Conservation (phyloP, 1,139 yeast species). For the Schwanniomyces etchellsii region DNA sequence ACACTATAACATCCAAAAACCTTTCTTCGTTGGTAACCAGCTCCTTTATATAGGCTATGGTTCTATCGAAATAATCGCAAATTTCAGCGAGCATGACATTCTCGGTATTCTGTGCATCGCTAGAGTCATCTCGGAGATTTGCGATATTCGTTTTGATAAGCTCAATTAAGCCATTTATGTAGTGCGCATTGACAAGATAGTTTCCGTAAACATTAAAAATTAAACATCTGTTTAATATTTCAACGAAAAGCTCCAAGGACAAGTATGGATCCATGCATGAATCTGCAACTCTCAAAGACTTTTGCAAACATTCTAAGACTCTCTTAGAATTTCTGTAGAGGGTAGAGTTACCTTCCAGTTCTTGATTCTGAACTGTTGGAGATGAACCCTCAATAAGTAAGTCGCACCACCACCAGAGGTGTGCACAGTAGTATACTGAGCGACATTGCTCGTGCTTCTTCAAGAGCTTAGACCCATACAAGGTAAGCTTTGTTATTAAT, state of each 20-base stretch:
- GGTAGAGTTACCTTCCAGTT: conserved; percentile 8
- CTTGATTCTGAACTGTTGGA: conserved; percentile 15
- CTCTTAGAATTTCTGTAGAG: conserved; percentile 36
- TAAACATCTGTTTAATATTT: conserved; percentile 78
- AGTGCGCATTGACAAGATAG: conserved; percentile 60
- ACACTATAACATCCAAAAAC: not conserved
- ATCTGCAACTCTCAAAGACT: conserved; percentile 85
- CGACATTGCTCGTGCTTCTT: conserved; percentile 95
- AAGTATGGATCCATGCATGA: conserved; percentile 84
- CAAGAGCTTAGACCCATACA: conserved; percentile 82
- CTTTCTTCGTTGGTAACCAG: not conserved
- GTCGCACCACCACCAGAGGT: conserved; percentile 91
- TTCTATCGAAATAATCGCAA: conserved; percentile 50
- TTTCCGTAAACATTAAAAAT: conserved; percentile 85
- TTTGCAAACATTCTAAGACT: conserved; percentile 44
- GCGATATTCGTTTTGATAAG: conserved; percentile 73
- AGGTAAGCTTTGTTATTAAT: conserved; percentile 76
- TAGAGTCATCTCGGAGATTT: conserved; percentile 34
- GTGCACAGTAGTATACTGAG: conserved; percentile 82
- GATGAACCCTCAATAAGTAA: conserved; percentile 20
- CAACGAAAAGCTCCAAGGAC: conserved; percentile 78
- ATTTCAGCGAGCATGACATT: conserved; percentile 28
- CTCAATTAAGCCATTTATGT: conserved; percentile 82
- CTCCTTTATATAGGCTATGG: conserved; percentile 52
- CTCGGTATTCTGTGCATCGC: conserved; percentile 23